phyloP scores from a whole-genome alignment of 768 basidiomycete species.

The Agaricus blazei region DNA sequence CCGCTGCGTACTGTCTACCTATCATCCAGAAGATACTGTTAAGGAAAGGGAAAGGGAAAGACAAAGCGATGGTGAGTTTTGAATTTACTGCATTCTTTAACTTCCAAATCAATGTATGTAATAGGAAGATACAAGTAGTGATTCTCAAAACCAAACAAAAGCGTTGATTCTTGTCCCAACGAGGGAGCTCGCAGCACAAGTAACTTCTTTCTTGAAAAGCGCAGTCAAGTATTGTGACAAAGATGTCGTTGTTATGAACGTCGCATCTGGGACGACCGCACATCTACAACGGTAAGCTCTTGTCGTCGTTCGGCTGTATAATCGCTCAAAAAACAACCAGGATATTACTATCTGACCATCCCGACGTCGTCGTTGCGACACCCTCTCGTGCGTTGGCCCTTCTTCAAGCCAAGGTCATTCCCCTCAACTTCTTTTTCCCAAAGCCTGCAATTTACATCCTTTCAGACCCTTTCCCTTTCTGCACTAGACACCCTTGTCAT shows the following conservation, averaged over 20 bases:
- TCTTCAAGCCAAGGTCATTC: constrained; percentile 27
- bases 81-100: constrained; percentile 21
- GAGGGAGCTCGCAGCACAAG: constrained; percentile 89
- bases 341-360: constrained; percentile 33
- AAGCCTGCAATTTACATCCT: not conserved
- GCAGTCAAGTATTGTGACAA: constrained; percentile 77
- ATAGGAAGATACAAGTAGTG: not conserved
- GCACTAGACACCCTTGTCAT: constrained; percentile 85
- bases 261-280: constrained; percentile 64
- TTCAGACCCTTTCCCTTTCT: constrained; percentile 45
- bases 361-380: constrained; percentile 34
- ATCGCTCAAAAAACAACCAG: constrained; percentile 17
- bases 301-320: not conserved
- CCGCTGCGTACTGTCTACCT: constrained; percentile 92
- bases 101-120: constrained; percentile 28
- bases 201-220: constrained; percentile 58
- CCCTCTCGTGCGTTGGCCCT: constrained; percentile 31
- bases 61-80: constrained; percentile 3
- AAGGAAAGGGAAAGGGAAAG: constrained; percentile 8
- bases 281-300: constrained; percentile 66
- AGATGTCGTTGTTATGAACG: constrained; percentile 66
- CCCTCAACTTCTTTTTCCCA: not conserved
- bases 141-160: constrained; percentile 41
- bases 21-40: constrained; percentile 81
- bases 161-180: constrained; percentile 86